These are phyloP conservation scores for Rhypophila decipiens DNA, from an alignment of 495 filamentous ascomycete genomes.

Conservation along the genomic window DNA sequence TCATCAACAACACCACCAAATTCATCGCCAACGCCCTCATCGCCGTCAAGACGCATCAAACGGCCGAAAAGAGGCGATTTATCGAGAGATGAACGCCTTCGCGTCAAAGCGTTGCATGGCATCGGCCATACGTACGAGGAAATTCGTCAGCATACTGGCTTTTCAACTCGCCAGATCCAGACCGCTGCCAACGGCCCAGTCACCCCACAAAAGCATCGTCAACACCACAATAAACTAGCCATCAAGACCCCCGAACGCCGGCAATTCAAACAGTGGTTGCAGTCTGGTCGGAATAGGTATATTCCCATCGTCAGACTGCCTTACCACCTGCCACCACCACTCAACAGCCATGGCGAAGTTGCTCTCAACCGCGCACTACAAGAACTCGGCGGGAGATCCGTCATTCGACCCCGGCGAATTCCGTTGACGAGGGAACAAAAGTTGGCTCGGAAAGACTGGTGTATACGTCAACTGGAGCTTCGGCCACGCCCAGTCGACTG, in stretches of 20 bases:
- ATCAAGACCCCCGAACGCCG: neutral
- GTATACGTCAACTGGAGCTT: neutral
- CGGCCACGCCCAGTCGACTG: neutral
- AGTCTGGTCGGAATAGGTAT: neutral
- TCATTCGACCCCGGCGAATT: neutral
- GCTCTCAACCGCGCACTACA: neutral
- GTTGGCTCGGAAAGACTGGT: neutral
- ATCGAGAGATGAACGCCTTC: neutral
- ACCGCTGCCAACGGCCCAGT: neutral
- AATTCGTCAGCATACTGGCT: neutral
- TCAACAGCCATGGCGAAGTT: neutral
- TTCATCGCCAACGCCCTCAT: no score
- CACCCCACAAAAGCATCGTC: neutral
- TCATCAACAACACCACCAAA: no score
- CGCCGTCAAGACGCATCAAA: no score
- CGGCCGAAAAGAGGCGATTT: no score
- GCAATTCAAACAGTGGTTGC: neutral
- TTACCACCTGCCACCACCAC: neutral
- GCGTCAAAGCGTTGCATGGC: neutral
- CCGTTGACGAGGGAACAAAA: neutral
- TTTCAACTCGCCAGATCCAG: neutral
- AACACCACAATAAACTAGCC: neutral
- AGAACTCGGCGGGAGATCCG: neutral
- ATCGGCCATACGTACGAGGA: neutral
- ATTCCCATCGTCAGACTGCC: neutral